Evolutionary conservation across 768 basidiomycete species (phyloP), one percentile per base, ranked within the genome.

Genomic region (Phylloporus rhodoxanthus): DNA sequence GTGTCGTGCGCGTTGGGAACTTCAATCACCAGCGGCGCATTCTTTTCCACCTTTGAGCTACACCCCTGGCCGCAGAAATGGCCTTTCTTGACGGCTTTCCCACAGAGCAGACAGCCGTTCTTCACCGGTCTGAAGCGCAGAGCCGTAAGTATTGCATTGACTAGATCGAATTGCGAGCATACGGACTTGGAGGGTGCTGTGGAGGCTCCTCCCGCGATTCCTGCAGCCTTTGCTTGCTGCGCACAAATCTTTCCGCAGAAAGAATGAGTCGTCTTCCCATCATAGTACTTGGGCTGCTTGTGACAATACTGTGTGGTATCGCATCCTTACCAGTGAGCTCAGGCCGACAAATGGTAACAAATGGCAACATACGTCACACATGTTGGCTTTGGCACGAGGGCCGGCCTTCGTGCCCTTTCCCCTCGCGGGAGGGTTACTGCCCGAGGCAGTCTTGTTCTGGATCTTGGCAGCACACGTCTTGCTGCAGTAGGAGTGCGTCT

Each of bases 201-300:
- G 23, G 50, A 39, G 14, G 62, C 52, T 48, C 58, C 55, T 33
- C 66, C 58, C 44, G 43, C 28, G 11, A 54, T 61, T 47, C 63
- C 65, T 34, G 57, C 47, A 37, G 64, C 65, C 55, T 60, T 66
- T 5, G 76, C 72, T 45, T 70, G 75, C 57, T 73, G 73, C 4
- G 81, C 81, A 56, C 83, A 85, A 9, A 79, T 74, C 57, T 80
- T 84, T 58, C 81, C 68, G 57, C 83, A 85, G 61, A 75, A 85
- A 13, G 79, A 74, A 64, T 84, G 82, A 2, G 73, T 76, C 45
- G 74, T 75, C 8, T 72, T 74, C 14, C 79, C 78, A 57, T 84
- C 82, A 17, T 69, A 71, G 55, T 77, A 75, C 56, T 82, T 84
- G 34, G 82, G 81, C 34, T 79, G 75, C 51, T 72, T 72, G 51